Base-by-base conservation (phyloP, 208 protist genomes). In the Naegleria fowleri region DNA sequence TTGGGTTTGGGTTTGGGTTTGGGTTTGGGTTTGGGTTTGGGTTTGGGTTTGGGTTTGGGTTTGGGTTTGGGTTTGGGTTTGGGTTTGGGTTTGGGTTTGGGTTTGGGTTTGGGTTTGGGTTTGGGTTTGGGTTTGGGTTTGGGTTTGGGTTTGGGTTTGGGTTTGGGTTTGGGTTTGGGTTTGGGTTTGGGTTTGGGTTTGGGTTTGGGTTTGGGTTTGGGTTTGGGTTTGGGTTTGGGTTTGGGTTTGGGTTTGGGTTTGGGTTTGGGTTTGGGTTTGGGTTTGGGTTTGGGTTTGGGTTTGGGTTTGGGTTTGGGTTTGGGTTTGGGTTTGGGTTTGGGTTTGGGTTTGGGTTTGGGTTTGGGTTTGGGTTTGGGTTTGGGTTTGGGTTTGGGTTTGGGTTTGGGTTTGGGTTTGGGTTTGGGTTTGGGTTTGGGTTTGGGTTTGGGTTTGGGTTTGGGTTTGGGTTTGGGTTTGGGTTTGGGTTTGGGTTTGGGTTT, bases 61-160 rank as follows among this genome's bases (percentile, higher is more conserved):
- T 90, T 90, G 75, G 87, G 87, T 52, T 90, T 90, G 75, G 87
- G 87, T 52, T 90, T 90, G 75, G 87, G 87, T 52, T 90, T 90
- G 75, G 87, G 87, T 52, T 90, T 90, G 75, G 87, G 87, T 52
- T 90, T 90, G 75, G 87, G 87, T 52, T 90, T 90, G 75, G 87
- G 87, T 52, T 90, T 90, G 75, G 87, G 87, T 52, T 90, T 90
- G 75, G 87, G 87, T 52, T 90, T 90, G 75, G 87, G 87, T 52
- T 90, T 90, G 75, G 87, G 87, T 52, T 90, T 90, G 75, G 87
- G 87, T 52, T 90, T 90, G 75, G 87, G 87, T 52, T 90, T 90
- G 75, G 87, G 87, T 52, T 90, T 90, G 75, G 87, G 87, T 52
- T 90, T 90, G 75, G 87, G 87, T 52, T 90, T 90, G 75, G 87